phyloP scores from a whole-genome alignment of 495 filamentous ascomycete species.

The Schizothecium vesticola region DNA sequence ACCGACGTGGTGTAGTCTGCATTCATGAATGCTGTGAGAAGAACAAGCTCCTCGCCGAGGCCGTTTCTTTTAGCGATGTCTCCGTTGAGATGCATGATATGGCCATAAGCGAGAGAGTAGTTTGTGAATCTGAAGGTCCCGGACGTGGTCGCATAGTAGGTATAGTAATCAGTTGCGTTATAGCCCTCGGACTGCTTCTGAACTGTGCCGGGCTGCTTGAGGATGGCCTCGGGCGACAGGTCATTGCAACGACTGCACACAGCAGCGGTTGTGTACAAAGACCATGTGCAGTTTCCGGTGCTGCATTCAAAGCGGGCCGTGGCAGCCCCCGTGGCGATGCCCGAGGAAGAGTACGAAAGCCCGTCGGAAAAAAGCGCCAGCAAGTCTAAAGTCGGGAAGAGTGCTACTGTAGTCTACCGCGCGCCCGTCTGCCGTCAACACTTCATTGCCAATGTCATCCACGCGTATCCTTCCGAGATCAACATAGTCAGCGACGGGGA shows the following conservation, averaged over 20 bases:
- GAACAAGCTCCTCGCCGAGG: not conserved
- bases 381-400: not conserved
- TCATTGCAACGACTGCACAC: slow-evolving; percentile 3
- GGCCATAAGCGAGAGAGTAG: not conserved
- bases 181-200: not conserved
- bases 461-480: not conserved
- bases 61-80: not conserved
- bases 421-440: not conserved
- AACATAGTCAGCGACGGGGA: not conserved
- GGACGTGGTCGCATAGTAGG: not conserved
- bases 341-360: not conserved
- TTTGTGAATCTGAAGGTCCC: not conserved
- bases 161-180: not conserved
- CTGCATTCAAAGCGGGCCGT: not conserved
- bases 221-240: not conserved
- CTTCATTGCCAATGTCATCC: no score
- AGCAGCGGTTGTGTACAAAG: not conserved
- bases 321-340: no score
- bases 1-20: not conserved
- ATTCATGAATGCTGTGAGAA: not conserved
- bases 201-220: not conserved
- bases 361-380: not conserved
- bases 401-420: not conserved
- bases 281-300: slow-evolving; percentile 1
- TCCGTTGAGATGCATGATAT: not conserved